phyloP scores from a whole-genome alignment of 352 stramenopile species.

The Aphanomyces stellatus region DNA sequence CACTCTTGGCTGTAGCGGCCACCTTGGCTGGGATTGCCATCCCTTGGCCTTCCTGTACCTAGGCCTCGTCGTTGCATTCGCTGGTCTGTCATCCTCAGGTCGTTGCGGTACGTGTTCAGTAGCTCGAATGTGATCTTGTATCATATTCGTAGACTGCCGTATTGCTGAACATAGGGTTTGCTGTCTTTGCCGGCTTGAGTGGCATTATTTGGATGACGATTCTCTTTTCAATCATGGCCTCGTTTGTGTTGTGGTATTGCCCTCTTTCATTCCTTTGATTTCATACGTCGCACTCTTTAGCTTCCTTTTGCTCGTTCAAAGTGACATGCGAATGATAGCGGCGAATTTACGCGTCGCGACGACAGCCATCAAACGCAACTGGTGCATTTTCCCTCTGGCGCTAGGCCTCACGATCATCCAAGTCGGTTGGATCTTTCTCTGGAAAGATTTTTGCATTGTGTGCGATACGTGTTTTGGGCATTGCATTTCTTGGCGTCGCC shows the following conservation, averaged over 20 bases:
- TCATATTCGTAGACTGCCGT: no score
- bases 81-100: no score
- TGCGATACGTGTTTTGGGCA: conserved; percentile 33
- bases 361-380: conserved; percentile 57
- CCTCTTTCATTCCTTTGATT: no score
- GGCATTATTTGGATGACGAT: neutral
- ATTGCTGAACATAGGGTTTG: no score
- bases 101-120: no score
- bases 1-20: neutral
- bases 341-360: conserved; percentile 73
- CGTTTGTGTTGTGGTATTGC: neutral
- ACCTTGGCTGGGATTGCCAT: neutral
- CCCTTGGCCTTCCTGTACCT: neutral
- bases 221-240: neutral
- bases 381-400: conserved; percentile 51
- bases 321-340: conserved; percentile 58
- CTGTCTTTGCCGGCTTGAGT: neutral
- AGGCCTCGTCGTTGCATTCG: neutral
- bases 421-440: conserved; percentile 66
- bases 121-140: no score
- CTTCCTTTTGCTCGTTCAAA: neutral
- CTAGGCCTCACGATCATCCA: conserved; percentile 58
- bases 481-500: neutral
- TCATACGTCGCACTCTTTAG: neutral
- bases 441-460: conserved; percentile 37